Evolutionary conservation across 306 rosid genomes (phyloP).

Genomic region (Citrullus mucosospermus): DNA sequence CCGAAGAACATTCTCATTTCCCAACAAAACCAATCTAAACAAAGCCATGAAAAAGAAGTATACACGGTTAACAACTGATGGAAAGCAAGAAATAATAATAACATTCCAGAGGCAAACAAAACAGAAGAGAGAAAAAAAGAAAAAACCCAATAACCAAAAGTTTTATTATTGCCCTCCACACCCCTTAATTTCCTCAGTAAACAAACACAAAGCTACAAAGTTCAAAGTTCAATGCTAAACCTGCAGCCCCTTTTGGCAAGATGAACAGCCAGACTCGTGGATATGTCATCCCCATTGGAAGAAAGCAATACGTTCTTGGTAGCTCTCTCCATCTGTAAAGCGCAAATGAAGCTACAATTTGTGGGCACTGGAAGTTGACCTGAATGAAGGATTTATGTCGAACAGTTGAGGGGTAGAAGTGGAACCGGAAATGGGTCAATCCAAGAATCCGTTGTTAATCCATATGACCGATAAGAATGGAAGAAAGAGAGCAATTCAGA

Average conservation of each 20-base stretch:
- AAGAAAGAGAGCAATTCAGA: too few species aligned
- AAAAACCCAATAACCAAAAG: background rate
- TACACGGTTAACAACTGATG: background rate
- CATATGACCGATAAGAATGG: too few species aligned
- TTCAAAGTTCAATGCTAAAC: slow-evolving; percentile 14
- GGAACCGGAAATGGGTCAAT: too few species aligned
- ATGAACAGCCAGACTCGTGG: slow-evolving; percentile 42
- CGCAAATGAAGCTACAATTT: background rate
- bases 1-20: slow-evolving; percentile 31
- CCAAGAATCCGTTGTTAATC: too few species aligned
- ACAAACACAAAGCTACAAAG: background rate
- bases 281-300: slow-evolving; percentile 54
- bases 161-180: background rate
- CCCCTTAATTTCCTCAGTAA: background rate
- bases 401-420: too few species aligned
- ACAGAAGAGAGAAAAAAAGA: background rate
- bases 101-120: background rate
- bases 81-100: background rate
- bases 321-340: slow-evolving; percentile 7
- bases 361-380: background rate
- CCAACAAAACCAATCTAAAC: slow-evolving; percentile 67
- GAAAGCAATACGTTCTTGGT: slow-evolving; percentile 53
- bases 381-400: too few species aligned
- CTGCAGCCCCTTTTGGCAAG: slow-evolving; percentile 82
- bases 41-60: background rate